phyloP scores from a whole-genome alignment of 208 protist species.

The Lotmaria passim region DNA sequence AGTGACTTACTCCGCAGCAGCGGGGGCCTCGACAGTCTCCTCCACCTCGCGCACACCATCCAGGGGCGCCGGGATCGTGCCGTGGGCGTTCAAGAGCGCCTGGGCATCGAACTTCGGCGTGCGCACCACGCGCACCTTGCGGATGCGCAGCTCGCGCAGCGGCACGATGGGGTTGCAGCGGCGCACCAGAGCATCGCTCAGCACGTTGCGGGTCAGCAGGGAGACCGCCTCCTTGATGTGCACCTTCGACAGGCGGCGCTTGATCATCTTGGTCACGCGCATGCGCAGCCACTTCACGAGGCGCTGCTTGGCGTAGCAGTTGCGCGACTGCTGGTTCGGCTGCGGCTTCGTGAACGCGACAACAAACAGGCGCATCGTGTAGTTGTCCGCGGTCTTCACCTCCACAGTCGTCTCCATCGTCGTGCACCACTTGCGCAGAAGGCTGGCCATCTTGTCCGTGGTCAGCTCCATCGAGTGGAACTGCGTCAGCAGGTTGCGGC shows the following conservation, averaged over 20 bases:
- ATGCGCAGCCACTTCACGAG: slow-evolving; percentile 95
- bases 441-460: slow-evolving; percentile 97
- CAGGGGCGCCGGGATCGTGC: slow-evolving; percentile 78
- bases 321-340: slow-evolving; percentile 94
- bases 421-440: slow-evolving; percentile 99
- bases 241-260: slow-evolving; percentile 75
- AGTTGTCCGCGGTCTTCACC: slow-evolving; percentile 98
- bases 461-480: slow-evolving; percentile 99
- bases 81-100: slow-evolving; percentile 94
- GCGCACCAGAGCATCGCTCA: slow-evolving; percentile 96
- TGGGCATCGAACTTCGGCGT: slow-evolving; percentile 96
- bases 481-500: slow-evolving; percentile 96
- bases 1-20: slow-evolving; percentile 39
- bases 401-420: slow-evolving; percentile 96
- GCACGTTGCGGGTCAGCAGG: slow-evolving; percentile 95
- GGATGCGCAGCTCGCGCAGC: slow-evolving; percentile 97
- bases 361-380: slow-evolving; percentile 96
- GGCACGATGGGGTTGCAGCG: slow-evolving; percentile 96
- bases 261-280: slow-evolving; percentile 97
- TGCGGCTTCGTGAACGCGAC: slow-evolving; percentile 98
- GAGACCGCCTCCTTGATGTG: slow-evolving; percentile 95
- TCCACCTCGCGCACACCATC: slow-evolving; percentile 80
- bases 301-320: slow-evolving; percentile 97
- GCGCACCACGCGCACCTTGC: slow-evolving; percentile 98
- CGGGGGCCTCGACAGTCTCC: slow-evolving; percentile 64